Evolutionary conservation across 306 rosid species (phyloP).

Genomic region (Alnus rubra): DNA sequence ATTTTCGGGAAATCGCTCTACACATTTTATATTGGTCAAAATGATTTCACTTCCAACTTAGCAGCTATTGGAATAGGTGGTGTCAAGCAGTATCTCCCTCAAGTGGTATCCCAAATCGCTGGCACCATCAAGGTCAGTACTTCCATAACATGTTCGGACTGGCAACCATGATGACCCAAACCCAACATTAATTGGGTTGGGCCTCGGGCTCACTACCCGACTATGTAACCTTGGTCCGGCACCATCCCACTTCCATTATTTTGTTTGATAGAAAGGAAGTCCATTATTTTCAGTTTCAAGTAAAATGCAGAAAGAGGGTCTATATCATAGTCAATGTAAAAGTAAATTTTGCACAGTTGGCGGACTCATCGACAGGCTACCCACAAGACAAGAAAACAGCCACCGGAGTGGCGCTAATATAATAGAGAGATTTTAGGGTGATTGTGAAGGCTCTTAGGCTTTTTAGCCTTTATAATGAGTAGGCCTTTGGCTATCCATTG

Average conservation of each 20-base stretch:
- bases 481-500: too few species aligned
- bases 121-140: conserved; percentile 57
- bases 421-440: too few species aligned
- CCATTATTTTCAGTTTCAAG: neutral
- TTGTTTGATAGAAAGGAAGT: neutral
- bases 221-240: neutral
- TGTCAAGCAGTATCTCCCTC: conserved; percentile 56
- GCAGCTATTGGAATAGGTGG: conserved; percentile 51
- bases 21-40: conserved; percentile 84
- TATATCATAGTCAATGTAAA: too few species aligned
- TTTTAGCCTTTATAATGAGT: too few species aligned
- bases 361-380: too few species aligned
- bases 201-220: neutral
- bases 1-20: conserved; percentile 67
- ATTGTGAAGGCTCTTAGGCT: too few species aligned
- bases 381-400: too few species aligned
- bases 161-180: neutral
- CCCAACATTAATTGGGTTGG: neutral
- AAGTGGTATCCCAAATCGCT: conserved; percentile 62
- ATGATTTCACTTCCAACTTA: conserved; percentile 81
- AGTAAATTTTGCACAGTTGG: too few species aligned
- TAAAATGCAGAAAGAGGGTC: too few species aligned
- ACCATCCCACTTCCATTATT: neutral
- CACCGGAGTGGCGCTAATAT: too few species aligned
- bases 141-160: neutral